Conservation (phyloP, 2,329 filamentous ascomycete genomes). For the Fusarium armeniacum region DNA sequence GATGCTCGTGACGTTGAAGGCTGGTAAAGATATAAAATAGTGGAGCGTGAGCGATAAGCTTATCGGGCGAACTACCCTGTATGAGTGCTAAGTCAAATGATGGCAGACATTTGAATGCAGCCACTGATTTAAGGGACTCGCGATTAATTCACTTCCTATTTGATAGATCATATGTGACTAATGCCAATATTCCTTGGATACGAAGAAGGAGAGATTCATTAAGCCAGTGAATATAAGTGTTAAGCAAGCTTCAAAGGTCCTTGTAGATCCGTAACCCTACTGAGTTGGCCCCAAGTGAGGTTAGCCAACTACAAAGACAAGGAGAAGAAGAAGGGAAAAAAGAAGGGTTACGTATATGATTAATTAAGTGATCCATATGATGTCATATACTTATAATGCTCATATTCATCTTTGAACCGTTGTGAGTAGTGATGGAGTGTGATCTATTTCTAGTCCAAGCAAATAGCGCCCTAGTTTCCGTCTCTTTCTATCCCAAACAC, state of each 20-base stretch:
- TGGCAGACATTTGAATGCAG: background rate
- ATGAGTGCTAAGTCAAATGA: background rate
- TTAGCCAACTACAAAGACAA: background rate
- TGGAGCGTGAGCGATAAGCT: slow-evolving; percentile 42
- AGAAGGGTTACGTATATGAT: background rate
- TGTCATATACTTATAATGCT: background rate
- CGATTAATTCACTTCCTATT: background rate
- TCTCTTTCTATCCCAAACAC: background rate
- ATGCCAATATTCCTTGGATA: background rate
- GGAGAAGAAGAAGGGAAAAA: background rate
- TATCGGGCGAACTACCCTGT: slow-evolving; percentile 38
- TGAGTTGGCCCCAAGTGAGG: too few relatives aligned
- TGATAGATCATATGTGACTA: background rate
- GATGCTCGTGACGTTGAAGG: slow-evolving; percentile 43
- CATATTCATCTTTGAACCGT: background rate
- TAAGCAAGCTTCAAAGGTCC: background rate
- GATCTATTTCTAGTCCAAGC: background rate
- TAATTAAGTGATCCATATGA: background rate
- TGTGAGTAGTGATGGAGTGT: background rate
- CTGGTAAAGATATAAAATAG: slow-evolving; percentile 28
- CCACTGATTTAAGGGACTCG: too few relatives aligned
- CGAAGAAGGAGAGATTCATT: background rate
- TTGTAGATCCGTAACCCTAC: too few relatives aligned
- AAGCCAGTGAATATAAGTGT: background rate
- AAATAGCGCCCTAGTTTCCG: background rate